Conservation (phyloP, 2,329 filamentous ascomycete genomes). For the Beauveria australis region DNA sequence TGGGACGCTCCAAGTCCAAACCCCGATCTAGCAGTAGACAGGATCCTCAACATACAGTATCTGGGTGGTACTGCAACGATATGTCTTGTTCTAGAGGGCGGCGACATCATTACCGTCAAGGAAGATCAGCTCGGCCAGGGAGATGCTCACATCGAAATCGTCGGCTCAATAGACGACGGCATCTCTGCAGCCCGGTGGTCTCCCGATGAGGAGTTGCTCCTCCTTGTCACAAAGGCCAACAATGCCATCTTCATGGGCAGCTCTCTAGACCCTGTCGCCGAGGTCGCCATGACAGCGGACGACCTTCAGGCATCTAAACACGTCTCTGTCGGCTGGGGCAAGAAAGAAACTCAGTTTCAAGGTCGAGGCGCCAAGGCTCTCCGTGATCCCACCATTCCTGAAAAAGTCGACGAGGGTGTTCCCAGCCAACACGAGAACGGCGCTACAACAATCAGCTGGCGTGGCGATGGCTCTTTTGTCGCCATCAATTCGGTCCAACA, state of each 20-base stretch:
- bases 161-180: slow-evolving; percentile 87
- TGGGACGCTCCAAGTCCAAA: slow-evolving; percentile 84
- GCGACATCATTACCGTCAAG: slow-evolving; percentile 80
- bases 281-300: slow-evolving; percentile 61
- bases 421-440: slow-evolving; percentile 68
- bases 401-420: slow-evolving; percentile 77
- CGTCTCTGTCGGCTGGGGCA: slow-evolving; percentile 96
- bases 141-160: slow-evolving; percentile 83
- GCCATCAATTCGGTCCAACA: slow-evolving; percentile 74
- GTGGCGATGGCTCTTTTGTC: slow-evolving; percentile 86
- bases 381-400: slow-evolving; percentile 88
- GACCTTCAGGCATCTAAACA: slow-evolving; percentile 85
- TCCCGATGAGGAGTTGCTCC: slow-evolving; percentile 84
- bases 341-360: slow-evolving; percentile 96
- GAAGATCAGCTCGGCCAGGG: slow-evolving; percentile 45
- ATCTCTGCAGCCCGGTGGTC: slow-evolving; percentile 90
- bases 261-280: slow-evolving; percentile 75
- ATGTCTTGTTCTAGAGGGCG: slow-evolving; percentile 79
- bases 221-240: slow-evolving; percentile 69
- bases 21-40: slow-evolving; percentile 67
- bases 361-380: slow-evolving; percentile 80
- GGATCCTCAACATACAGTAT: slow-evolving; percentile 71
- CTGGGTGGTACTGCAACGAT: slow-evolving; percentile 71
- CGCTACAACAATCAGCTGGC: slow-evolving; percentile 73
- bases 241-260: slow-evolving; percentile 90